Evolutionary conservation across 2,329 filamentous ascomycete species (phyloP).

Genomic region (Alternaria triticimaculans): DNA sequence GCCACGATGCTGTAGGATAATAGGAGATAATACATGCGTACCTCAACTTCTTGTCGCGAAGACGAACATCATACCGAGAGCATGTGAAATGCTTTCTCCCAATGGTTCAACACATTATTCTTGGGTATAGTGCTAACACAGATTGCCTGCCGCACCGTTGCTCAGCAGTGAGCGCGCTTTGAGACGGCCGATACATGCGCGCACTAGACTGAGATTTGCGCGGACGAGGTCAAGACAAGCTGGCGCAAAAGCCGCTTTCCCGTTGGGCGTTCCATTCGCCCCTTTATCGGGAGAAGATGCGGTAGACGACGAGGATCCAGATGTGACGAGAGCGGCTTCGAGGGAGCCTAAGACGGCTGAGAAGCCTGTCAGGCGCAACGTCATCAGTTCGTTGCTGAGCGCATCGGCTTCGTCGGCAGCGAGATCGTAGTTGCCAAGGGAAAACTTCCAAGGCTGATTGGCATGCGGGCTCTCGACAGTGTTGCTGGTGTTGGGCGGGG

Average conservation of each 20-base stretch:
- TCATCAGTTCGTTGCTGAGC: conserved; percentile 17
- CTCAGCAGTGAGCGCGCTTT: conserved; percentile 10
- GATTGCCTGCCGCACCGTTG: not conserved
- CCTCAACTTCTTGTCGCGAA: not conserved
- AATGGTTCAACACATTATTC: not conserved
- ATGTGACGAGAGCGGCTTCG: conserved; percentile 12
- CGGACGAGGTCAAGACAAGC: conserved; percentile 13
- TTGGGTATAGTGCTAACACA: not conserved
- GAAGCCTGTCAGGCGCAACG: conserved; percentile 12
- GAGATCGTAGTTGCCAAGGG: conserved; percentile 14
- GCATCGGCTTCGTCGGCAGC: conserved; percentile 17
- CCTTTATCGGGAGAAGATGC: conserved; percentile 2
- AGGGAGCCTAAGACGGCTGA: conserved; percentile 14
- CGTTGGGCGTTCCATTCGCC: not conserved
- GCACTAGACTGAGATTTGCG: conserved; percentile 11
- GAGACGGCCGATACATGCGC: conserved; percentile 11
- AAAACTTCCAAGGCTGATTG: conserved; percentile 10
- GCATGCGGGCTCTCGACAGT: not conserved
- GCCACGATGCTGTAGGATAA: not conserved
- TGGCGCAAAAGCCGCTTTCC: conserved; percentile 1
- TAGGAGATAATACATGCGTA: not conserved
- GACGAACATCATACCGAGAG: not conserved
- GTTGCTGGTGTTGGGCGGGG: not conserved
- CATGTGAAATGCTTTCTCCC: not conserved
- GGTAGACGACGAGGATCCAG: not conserved